A percentile compares a stretch with the other conserved stretches of the same genome.
phyloP scores from a whole-genome alignment of 192 early-diverging fungal species.

The Backusella australiensis region DNA sequence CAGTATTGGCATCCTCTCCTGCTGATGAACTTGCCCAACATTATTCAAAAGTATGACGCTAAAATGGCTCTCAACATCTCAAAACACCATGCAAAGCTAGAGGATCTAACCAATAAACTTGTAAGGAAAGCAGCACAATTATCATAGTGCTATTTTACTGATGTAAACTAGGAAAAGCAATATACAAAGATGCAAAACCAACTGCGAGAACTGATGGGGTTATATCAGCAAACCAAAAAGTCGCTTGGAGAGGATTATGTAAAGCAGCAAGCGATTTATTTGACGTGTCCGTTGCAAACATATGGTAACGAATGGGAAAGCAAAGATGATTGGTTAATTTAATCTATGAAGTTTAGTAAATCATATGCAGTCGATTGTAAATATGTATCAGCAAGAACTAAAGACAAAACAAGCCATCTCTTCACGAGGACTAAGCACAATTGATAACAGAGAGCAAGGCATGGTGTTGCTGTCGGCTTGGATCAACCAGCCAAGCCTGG shows the following conservation, averaged over 20 bases:
- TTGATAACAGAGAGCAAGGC: conserved; percentile 24
- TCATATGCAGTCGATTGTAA: conserved; percentile 6
- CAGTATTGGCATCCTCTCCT: conserved; percentile 35
- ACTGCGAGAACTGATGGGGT: conserved; percentile 2
- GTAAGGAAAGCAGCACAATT: neutral
- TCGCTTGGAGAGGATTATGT: neutral
- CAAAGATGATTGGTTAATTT: neutral
- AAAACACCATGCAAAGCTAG: conserved; percentile 3
- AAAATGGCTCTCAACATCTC: conserved; percentile 16
- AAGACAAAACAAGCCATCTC: conserved; percentile 14
- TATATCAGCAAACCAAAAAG: neutral
- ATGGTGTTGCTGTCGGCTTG: conserved; percentile 30
- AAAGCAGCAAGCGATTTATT: conserved; percentile 9
- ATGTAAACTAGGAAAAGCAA: conserved; percentile 11
- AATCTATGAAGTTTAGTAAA: neutral
- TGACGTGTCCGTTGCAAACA: conserved; percentile 23
- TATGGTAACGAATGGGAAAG: conserved; percentile 18
- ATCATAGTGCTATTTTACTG: neutral
- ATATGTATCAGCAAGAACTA: conserved; percentile 29
- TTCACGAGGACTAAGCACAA: conserved; percentile 2
- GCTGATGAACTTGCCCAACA: conserved; percentile 11
- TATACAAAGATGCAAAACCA: conserved; percentile 27
- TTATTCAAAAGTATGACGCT: conserved; percentile 19
- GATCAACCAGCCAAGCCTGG: conserved; percentile 33
- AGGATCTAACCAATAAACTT: conserved; percentile 11